A percentile compares a stretch with the other conserved stretches of the same genome.
phyloP scores from a whole-genome alignment of 441 rosid species.

The Syzygium malaccense region DNA sequence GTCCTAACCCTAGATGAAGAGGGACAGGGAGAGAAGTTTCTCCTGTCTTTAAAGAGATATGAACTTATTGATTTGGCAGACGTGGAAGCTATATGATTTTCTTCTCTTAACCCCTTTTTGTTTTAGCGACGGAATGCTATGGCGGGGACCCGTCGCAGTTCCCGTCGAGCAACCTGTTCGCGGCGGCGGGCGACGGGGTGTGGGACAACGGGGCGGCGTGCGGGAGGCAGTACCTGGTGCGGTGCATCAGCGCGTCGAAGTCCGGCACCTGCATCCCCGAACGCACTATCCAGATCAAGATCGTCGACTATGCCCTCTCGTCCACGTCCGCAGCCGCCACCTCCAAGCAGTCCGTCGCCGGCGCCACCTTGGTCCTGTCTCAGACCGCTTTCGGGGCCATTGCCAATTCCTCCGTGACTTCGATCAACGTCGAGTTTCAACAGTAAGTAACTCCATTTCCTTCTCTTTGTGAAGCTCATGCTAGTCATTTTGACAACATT shows the following conservation, averaged over 20 bases:
- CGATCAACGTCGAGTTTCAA: slow-evolving; percentile 44
- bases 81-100: background rate
- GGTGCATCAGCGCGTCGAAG: slow-evolving; percentile 48
- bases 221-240: slow-evolving; percentile 49
- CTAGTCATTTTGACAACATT: background rate
- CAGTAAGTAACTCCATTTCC: slow-evolving; percentile 23
- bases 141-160: slow-evolving; percentile 33
- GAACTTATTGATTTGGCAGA: background rate
- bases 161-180: slow-evolving; percentile 49
- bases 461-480: background rate
- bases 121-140: slow-evolving; percentile 37
- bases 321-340: background rate
- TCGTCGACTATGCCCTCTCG: slow-evolving; percentile 33
- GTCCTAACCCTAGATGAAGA: background rate
- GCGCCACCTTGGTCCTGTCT: slow-evolving; percentile 45
- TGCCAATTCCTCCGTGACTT: slow-evolving; percentile 19
- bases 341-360: slow-evolving; percentile 9
- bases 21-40: background rate
- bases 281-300: slow-evolving; percentile 38
- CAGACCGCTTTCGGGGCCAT: slow-evolving; percentile 35
- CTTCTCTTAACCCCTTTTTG: background rate
- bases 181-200: slow-evolving; percentile 58
- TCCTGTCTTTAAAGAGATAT: background rate
- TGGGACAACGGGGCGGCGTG: slow-evolving; percentile 73
- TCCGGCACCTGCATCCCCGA: slow-evolving; percentile 26